These are phyloP conservation scores for Cercospora sp. DNA, from an alignment of 2,329 filamentous ascomycete genomes.

Conservation along the genomic window DNA sequence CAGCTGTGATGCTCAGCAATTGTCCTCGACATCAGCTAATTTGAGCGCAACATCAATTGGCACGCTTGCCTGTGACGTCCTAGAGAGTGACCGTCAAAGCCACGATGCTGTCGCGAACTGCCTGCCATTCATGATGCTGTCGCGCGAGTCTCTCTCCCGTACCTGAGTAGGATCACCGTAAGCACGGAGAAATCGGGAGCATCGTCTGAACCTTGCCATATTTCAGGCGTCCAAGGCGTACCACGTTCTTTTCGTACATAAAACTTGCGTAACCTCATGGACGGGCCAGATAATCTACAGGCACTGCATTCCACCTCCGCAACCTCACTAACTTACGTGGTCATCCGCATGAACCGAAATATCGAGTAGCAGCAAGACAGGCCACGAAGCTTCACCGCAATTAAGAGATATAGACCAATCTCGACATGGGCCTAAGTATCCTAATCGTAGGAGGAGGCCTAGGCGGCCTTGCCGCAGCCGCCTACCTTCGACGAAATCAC, in stretches of 20 bases:
- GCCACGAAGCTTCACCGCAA: neutral
- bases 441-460: conserved; percentile 16
- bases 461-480: conserved; percentile 9
- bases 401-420: neutral
- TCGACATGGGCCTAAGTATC: conserved; percentile 10
- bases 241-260: neutral
- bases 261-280: neutral
- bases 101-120: neutral
- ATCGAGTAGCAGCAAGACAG: neutral
- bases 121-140: neutral
- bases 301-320: neutral
- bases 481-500: conserved; percentile 11
- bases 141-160: neutral
- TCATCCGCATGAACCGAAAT: neutral
- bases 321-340: neutral
- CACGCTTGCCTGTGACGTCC: neutral
- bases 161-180: neutral
- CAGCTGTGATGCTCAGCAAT: neutral
- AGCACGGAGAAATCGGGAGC: neutral
- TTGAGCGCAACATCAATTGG: neutral
- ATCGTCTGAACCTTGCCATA: neutral
- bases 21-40: neutral
- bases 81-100: neutral
- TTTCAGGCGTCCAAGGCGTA: neutral
- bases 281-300: neutral